phyloP scores from a whole-genome alignment of 306 rosid genomes.

The Luffa aegyptiaca region DNA sequence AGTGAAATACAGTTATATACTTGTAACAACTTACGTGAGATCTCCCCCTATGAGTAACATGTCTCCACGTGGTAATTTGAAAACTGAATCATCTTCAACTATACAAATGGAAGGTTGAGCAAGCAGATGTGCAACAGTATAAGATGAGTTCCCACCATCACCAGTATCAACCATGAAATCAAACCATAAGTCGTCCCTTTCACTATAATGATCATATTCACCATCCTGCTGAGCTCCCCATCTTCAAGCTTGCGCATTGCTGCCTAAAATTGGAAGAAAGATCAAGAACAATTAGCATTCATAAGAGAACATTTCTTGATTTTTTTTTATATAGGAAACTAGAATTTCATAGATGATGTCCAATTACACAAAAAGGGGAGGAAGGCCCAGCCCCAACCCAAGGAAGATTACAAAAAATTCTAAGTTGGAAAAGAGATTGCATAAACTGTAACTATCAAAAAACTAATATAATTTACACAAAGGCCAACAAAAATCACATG shows the following conservation, averaged over 20 bases:
- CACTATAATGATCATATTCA: slow-evolving; percentile 57
- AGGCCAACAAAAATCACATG: neutral
- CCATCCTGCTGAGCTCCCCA: slow-evolving; percentile 43
- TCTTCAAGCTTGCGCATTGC: slow-evolving; percentile 76
- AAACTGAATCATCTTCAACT: slow-evolving; percentile 36
- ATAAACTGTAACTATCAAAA: neutral
- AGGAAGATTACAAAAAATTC: neutral
- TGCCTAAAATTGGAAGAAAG: slow-evolving; percentile 54
- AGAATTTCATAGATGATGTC: neutral
- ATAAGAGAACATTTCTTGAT: neutral
- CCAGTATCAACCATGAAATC: slow-evolving; percentile 99
- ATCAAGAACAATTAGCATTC: neutral
- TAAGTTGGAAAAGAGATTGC: neutral
- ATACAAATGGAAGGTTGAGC: slow-evolving; percentile 71
- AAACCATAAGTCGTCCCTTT: slow-evolving; percentile 83
- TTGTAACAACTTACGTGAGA: slow-evolving; percentile 71
- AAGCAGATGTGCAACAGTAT: slow-evolving; percentile 78
- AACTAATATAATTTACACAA: neutral
- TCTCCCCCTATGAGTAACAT: slow-evolving; percentile 94
- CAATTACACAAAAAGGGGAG: neutral
- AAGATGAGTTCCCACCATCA: slow-evolving; percentile 97
- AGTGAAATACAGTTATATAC: neutral
- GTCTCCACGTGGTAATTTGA: slow-evolving; percentile 67
- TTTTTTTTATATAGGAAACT: neutral
- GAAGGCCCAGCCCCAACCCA: neutral